Base-by-base conservation (phyloP, 1,284 basidiomycete species). In the Apiotrichum sp. region DNA sequence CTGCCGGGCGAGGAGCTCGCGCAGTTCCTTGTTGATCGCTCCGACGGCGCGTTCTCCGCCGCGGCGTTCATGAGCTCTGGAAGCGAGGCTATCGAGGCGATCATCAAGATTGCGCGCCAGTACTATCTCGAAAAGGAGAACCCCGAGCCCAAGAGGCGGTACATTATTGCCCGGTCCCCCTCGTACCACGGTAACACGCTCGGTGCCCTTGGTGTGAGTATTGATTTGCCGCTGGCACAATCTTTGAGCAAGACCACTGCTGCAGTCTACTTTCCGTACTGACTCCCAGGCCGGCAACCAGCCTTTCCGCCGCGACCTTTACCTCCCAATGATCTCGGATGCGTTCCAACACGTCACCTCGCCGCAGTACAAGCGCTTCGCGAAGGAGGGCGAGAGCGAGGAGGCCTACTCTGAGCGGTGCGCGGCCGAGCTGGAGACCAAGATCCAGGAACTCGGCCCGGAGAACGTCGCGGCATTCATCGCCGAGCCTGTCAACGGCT, bases 171-270 rank as follows among this genome's bases (percentile, higher is more conserved):
- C n/a, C 82, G 89, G 16, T 72, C 84, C 47, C 77, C 88, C 11
- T 87, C 86, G 5, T 93, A 84, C 77, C 90, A 93, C 70, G 90
- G 90, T 2, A 93, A 92, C 71, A 88, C 88, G 1, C 67, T 91
- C 38, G 80, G 80, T 3, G 66, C 62, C 2, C 55, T 71, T 3
- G 63, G 61, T 3, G 6, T 77, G 39, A 62, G 65, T 56, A 2
- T 22, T 22, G 22, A 22, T 22, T 22, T 22, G 22, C 22, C 22
- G 22, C 22, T 22, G 22, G 22, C 22, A 22, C 22, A 22, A 22
- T 22, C 22, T 22, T 22, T 22, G 22, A 22, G 22, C 22, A 22
- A 22, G 22, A 22, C 22, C 22, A 22, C 22, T 22, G 22, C 22
- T 22, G 22, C 22, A 22, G 22, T 22, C 22, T 22, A 22, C 22